phyloP scores from a whole-genome alignment of 805 yeast genomes.

The Jamesozyma jinghongensis region DNA sequence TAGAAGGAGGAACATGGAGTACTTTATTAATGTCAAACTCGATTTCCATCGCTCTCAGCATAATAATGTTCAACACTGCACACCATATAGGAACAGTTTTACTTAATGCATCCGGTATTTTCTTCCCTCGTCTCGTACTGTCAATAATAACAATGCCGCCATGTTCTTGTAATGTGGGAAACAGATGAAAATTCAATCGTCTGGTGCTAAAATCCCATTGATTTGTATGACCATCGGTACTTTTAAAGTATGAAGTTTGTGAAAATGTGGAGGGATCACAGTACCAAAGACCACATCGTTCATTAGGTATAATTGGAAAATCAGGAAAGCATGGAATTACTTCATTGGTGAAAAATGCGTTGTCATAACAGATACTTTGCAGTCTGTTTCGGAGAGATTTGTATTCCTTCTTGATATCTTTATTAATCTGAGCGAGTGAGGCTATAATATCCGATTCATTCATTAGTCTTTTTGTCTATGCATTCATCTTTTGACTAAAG shows the following conservation, averaged over 20 bases:
- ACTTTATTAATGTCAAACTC: slow-evolving; percentile 23
- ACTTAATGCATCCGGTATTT: slow-evolving; percentile 77
- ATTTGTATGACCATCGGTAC: slow-evolving; percentile 82
- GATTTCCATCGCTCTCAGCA: slow-evolving; percentile 30
- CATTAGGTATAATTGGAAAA: slow-evolving; percentile 58
- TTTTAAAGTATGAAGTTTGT: slow-evolving; percentile 66
- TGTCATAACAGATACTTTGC: slow-evolving; percentile 62
- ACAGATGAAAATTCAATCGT: slow-evolving; percentile 63
- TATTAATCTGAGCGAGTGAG: slow-evolving; percentile 22
- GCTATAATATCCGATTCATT: not conserved
- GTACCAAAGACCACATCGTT: slow-evolving; percentile 86
- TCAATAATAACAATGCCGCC: slow-evolving; percentile 60
- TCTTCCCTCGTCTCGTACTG: slow-evolving; percentile 78
- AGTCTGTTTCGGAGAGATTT: slow-evolving; percentile 50
- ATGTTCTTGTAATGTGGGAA: slow-evolving; percentile 37
- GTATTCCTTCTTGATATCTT: slow-evolving; percentile 41
- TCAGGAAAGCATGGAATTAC: slow-evolving; percentile 29
- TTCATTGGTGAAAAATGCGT: slow-evolving; percentile 36
- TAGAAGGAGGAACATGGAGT: slow-evolving; percentile 41
- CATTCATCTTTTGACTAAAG: not conserved
- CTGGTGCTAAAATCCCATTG: slow-evolving; percentile 74
- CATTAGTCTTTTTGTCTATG: not conserved
- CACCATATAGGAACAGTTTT: slow-evolving; percentile 92
- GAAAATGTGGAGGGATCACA: slow-evolving; percentile 36
- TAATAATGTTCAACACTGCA: slow-evolving; percentile 55